These are phyloP conservation scores for Eleusine indica DNA, from an alignment of 176 grass and related monocot genomes.

Conservation along the genomic window DNA sequence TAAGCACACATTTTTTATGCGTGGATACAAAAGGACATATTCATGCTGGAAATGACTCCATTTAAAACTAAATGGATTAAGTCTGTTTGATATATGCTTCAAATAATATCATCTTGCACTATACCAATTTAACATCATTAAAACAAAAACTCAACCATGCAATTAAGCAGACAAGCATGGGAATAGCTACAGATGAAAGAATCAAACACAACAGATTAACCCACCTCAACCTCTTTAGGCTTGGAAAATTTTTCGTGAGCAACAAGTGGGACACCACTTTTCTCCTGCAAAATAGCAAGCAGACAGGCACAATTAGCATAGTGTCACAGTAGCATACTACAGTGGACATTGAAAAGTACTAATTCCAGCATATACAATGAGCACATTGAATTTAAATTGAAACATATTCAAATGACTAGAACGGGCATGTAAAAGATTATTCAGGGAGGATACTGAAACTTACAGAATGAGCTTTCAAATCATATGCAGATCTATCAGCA, in stretches of 20 bases:
- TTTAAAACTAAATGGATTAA: background rate
- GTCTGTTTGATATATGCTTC: background rate
- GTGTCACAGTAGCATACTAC: background rate
- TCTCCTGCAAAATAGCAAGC: constrained; percentile 54
- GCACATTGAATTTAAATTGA: background rate
- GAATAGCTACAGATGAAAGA: background rate
- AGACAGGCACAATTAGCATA: constrained; percentile 17
- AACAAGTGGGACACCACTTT: constrained; percentile 72
- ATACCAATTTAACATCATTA: background rate
- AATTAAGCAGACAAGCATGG: background rate
- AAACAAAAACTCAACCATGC: background rate
- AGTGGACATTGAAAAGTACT: background rate
- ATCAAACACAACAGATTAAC: background rate
- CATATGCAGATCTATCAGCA: constrained; percentile 88
- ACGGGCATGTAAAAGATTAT: constrained; percentile 2
- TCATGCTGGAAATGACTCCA: background rate
- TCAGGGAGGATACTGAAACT: constrained; percentile 8
- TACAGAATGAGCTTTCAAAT: constrained; percentile 79
- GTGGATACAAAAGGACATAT: background rate
- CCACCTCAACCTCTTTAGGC: constrained; percentile 83
- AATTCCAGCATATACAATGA: background rate
- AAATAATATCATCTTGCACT: background rate
- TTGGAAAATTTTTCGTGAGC: constrained; percentile 75
- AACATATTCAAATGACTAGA: constrained; percentile 14
- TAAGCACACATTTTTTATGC: background rate